Evolutionary conservation across 2,329 filamentous ascomycete species (phyloP).

Genomic region (Lasiodiplodia sp.): DNA sequence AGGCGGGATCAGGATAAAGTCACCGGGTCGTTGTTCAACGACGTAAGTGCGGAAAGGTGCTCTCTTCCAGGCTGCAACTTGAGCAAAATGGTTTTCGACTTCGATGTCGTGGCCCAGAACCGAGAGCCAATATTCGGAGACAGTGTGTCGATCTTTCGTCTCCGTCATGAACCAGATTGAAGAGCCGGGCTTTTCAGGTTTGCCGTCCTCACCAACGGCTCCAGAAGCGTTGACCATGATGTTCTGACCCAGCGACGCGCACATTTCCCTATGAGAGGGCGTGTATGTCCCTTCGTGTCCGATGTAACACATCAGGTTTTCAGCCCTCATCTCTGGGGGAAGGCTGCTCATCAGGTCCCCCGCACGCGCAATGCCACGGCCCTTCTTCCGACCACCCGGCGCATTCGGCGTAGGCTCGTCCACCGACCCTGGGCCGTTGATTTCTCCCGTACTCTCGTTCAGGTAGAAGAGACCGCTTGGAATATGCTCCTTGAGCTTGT

Average conservation of each 20-base stretch:
- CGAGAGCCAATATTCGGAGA: slow-evolving; percentile 92
- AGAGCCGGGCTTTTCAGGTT: slow-evolving; percentile 77
- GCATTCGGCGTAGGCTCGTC: slow-evolving; percentile 53
- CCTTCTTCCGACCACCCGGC: slow-evolving; percentile 55
- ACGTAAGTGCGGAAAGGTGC: slow-evolving; percentile 93
- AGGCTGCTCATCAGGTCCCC: slow-evolving; percentile 96
- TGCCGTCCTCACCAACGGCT: slow-evolving; percentile 69
- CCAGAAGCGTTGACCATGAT: slow-evolving; percentile 94
- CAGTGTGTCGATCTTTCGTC: slow-evolving; percentile 86
- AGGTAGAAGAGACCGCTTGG: slow-evolving; percentile 87
- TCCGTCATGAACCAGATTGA: slow-evolving; percentile 99
- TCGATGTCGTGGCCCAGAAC: slow-evolving; percentile 95
- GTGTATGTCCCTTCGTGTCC: slow-evolving; percentile 98
- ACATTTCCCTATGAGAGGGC: slow-evolving; percentile 96
- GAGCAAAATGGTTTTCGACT: slow-evolving; percentile 95
- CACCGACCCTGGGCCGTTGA: slow-evolving; percentile 62
- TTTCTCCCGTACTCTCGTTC: slow-evolving; percentile 75
- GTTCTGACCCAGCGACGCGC: slow-evolving; percentile 92
- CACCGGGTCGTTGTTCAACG: slow-evolving; percentile 87
- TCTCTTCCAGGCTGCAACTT: slow-evolving; percentile 93
- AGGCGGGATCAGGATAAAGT: slow-evolving; percentile 92
- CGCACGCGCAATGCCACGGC: slow-evolving; percentile 70
- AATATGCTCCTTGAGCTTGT: slow-evolving; percentile 78
- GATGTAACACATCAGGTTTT: slow-evolving; percentile 98
- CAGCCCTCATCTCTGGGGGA: slow-evolving; percentile 83